Evolutionary conservation across 192 early-diverging fungal species (phyloP).

Genomic region (Globomyces pollinis-pini): DNA sequence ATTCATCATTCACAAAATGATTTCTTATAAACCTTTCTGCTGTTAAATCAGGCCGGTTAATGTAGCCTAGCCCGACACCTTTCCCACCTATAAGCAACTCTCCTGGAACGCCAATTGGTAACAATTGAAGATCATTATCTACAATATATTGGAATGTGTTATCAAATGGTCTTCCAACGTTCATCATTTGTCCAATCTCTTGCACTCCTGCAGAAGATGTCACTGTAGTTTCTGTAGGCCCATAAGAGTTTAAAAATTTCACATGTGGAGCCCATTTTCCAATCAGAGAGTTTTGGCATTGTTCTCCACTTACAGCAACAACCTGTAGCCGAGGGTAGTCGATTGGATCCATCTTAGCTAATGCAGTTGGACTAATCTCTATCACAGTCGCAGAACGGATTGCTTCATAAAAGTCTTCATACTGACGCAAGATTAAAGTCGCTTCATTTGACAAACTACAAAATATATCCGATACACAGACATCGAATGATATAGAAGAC

Average conservation of each 20-base stretch:
- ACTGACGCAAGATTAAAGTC: slow-evolving; percentile 17
- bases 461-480: slow-evolving; percentile 18
- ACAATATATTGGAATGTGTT: slow-evolving; percentile 23
- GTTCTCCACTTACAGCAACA: slow-evolving; percentile 17
- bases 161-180: slow-evolving; percentile 23
- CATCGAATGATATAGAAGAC: slow-evolving; percentile 21
- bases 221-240: slow-evolving; percentile 4
- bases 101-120: slow-evolving; percentile 31
- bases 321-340: slow-evolving; percentile 19
- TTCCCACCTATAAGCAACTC: slow-evolving; percentile 35
- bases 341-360: slow-evolving; percentile 14
- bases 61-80: slow-evolving; percentile 35
- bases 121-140: slow-evolving; percentile 14
- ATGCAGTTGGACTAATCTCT: slow-evolving; percentile 23
- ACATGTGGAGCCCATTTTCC: slow-evolving; percentile 11
- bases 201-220: not conserved
- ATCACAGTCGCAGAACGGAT: slow-evolving; percentile 7
- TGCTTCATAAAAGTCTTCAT: slow-evolving; percentile 6
- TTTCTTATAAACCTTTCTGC: slow-evolving; percentile 22
- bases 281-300: slow-evolving; percentile 4
- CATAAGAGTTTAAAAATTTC: slow-evolving; percentile 21
- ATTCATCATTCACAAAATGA: slow-evolving; percentile 14
- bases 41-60: slow-evolving; percentile 30
- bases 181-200: not conserved
- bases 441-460: slow-evolving; percentile 10